Base-by-base conservation (phyloP, 2,329 filamentous ascomycete genomes). In the Monosporascus sp. region DNA sequence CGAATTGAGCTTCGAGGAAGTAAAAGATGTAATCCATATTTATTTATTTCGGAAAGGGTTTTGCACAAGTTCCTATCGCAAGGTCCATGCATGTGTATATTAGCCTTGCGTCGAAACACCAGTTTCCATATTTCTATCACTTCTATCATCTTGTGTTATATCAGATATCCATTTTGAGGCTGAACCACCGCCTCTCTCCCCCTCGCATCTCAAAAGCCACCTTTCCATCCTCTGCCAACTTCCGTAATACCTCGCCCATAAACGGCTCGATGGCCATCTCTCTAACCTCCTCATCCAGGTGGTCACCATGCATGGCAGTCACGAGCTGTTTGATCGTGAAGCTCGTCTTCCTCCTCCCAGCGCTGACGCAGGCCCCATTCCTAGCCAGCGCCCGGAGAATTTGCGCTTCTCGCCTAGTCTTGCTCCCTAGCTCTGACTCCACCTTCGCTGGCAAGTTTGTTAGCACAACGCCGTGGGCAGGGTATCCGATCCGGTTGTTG, bases 401-500 rank as follows among this genome's bases (percentile, higher is more conserved):
- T 67, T 95, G 88, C 24, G 84, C 78, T 70, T 97, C 92, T 7
- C 93, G 80, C 71, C 87, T 79, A 65, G 82, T 79, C 37, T 92
- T 81, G 72, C 96, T 91, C 56, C 75, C 68, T 58, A 97, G 87
- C 66, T 97, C 97, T 67, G 94, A 88, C 8, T 72, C 60, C 50
- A 97, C 87, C 67, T 84, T 92, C 14, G 72, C 75, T n/a, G 77
- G 80, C 0, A 89, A 89, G 58, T 94, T 79, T 31, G 84, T 79
- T 15, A 97, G 78, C 1, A 92, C 82, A 0, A 83, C 78, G 0
- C 93, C 93, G 63, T 97, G 93, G 5, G 88, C 92, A 0, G 93
- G 92, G 68, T 96, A 97, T 2, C 86, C 89, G 43, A 80, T 74
- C 1, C 84, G 84, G 1, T 69, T 71, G 62, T 87, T 87, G 7